Evolutionary conservation across 495 filamentous ascomycete species (phyloP), one percentile per base, ranked within the genome.

Genomic region (Amniculicola lignicola): DNA sequence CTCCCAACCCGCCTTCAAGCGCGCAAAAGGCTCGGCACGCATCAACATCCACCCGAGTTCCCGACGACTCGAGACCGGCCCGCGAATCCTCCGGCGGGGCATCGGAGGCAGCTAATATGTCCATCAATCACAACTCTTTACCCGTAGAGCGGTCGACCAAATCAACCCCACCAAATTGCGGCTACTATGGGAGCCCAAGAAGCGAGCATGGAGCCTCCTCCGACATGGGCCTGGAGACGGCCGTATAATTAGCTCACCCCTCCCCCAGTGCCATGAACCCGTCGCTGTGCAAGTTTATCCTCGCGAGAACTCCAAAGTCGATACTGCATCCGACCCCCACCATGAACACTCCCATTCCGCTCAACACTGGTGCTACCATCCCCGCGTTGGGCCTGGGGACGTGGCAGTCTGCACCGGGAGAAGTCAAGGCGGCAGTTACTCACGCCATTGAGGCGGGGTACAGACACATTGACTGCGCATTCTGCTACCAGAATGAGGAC

Each of bases 331-430:
- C 69, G 4, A 61, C 40, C 18, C 52, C 62, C 33, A 69, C 56
- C 21, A 62, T 64, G 48, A 62, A 63, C 54, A 74, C 74, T 28
- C 67, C 69, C 18, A 85, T 84, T 71, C 85, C 82, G 64, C 81
- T 93, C 62, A 93, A 91, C 75, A 90, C 79, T 28, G 88, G 87
- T 51, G 76, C 79, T 31, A 74, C 80, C 54, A 90, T 93, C 65
- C 88, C 88, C 24, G 85, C 88, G 23, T 61, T 91, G 12, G 88
- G 87, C 3, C 74, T 91, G 9, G 86, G 86, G 77, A 81, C 46
- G 61, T 81, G 88, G 88, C 86, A 93, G 71, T 81, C 83, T 5
- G 76, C 68, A 0, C 76, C 84, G 3, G 87, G 87, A 40, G 74
- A 80, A 52, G 79, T 84, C 9, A 69, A 69, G 42, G 48, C 43